Base-by-base conservation (phyloP, 2,329 filamentous ascomycete genomes). In the Fusarium sp. region DNA sequence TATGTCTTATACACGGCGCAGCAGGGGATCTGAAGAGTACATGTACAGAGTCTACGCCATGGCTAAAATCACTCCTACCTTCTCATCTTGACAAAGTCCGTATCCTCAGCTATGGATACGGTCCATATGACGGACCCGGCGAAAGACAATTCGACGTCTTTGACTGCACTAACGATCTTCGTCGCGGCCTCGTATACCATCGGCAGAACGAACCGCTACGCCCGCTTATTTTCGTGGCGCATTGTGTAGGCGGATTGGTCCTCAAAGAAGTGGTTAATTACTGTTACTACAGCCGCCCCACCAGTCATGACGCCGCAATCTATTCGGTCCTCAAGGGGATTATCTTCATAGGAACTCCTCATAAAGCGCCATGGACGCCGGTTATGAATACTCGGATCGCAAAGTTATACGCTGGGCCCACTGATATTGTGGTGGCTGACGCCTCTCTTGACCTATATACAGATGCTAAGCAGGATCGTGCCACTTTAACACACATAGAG, bases 181-280 rank as follows among this genome's bases (percentile, higher is more conserved):
- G 20, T 5, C 2, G 3, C 0, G n/a, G 29, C 0, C 9, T 48
- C 1, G 14, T 8, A 7, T 10, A 16, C 9, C 10, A 7, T 20
- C 46, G 46, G 3, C n/a, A 12, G 1, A 13, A 30, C 3, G 5
- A 4, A 7, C 46, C 27, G 0, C 1, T 30, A 3, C n/a, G 46
- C 6, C 27, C 46, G 1, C 13, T 48, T 7, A 48, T 48, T 8
- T 30, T 48, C 7, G 16, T 48, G 11, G 27, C 27, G 14, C 27
- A 48, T 29, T 30, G 46, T 14, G 20, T 48, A 0, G 46, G 46
- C 2, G 46, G 46, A 3, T 14, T 48, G 5, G 27, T 48, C n/a
- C 29, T 14, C 7, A n/a, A 48, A 4, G 46, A 30, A 3, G n/a
- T 29, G 1, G 29, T 48, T 2, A 30, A 30, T n/a, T n/a, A 37